Evolutionary conservation across 2,329 filamentous ascomycete genomes (phyloP).

Genomic region (Calonectria naviculata): DNA sequence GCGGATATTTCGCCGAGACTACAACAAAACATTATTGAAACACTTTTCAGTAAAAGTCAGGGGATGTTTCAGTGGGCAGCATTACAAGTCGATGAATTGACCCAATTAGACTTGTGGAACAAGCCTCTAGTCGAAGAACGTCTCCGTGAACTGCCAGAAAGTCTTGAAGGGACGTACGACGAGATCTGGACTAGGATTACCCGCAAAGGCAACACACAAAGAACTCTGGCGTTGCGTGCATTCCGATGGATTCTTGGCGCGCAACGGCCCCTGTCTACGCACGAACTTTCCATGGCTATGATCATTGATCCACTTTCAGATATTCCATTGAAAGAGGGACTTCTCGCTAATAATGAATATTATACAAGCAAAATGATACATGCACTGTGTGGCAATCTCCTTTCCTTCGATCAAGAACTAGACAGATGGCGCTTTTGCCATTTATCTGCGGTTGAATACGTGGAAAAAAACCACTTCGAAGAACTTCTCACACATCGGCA

Average conservation of each 20-base stretch:
- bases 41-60: neutral
- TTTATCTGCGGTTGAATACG: neutral
- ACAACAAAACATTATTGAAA: neutral
- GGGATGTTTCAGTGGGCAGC: neutral
- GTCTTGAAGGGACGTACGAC: neutral
- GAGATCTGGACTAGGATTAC: neutral
- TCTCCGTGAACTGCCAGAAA: neutral
- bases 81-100: neutral
- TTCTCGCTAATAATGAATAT: neutral
- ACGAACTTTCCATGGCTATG: neutral
- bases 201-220: neutral
- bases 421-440: neutral
- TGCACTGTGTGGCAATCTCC: neutral
- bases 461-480: neutral
- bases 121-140: neutral
- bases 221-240: neutral
- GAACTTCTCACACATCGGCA: neutral
- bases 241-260: neutral
- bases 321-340: neutral
- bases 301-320: neutral
- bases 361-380: neutral
- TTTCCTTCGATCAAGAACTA: neutral
- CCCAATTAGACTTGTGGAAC: neutral
- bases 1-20: neutral
- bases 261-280: neutral